Conservation (phyloP, 352 stramenopile species). For the Globisporangium spinosum region DNA sequence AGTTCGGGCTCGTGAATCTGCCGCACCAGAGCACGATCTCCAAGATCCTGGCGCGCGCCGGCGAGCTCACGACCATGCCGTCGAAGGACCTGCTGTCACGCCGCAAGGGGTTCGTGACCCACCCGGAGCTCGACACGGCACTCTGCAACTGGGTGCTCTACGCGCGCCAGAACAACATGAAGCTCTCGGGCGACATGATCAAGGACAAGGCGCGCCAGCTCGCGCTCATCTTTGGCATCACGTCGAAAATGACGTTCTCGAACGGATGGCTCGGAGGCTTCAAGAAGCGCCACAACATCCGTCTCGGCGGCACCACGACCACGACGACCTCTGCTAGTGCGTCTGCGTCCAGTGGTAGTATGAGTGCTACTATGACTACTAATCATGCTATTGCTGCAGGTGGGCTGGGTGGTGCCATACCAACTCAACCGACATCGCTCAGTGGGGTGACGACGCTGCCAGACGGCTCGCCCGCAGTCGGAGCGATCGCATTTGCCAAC, state of each 20-base stretch:
- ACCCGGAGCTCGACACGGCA: conserved; percentile 55
- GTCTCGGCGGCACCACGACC: conserved; percentile 27
- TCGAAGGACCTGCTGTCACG: conserved; percentile 36
- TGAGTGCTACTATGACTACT: not conserved
- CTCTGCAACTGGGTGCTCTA: conserved; percentile 62
- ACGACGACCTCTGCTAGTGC: not conserved
- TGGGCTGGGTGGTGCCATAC: not conserved
- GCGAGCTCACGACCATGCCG: conserved; percentile 48
- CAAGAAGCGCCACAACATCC: conserved; percentile 63
- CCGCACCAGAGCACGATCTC: conserved; percentile 64
- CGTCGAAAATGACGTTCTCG: conserved; percentile 50
- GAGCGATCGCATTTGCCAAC: not conserved
- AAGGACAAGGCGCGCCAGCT: conserved; percentile 49
- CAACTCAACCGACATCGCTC: not conserved
- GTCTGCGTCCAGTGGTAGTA: not conserved
- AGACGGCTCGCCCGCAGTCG: not conserved
- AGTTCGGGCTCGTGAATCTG: conserved; percentile 53
- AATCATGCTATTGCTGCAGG: not conserved
- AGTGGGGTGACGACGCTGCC: not conserved
- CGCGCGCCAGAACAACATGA: conserved; percentile 39
- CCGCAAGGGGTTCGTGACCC: conserved; percentile 40
- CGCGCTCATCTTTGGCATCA: conserved; percentile 35
- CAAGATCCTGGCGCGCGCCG: conserved; percentile 47
- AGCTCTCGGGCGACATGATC: conserved; percentile 60
- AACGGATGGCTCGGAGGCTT: conserved; percentile 65